A percentile compares a stretch with the other conserved stretches of the same genome.
phyloP scores from a whole-genome alignment of 148 eudicot species.

The Drosera capensis region DNA sequence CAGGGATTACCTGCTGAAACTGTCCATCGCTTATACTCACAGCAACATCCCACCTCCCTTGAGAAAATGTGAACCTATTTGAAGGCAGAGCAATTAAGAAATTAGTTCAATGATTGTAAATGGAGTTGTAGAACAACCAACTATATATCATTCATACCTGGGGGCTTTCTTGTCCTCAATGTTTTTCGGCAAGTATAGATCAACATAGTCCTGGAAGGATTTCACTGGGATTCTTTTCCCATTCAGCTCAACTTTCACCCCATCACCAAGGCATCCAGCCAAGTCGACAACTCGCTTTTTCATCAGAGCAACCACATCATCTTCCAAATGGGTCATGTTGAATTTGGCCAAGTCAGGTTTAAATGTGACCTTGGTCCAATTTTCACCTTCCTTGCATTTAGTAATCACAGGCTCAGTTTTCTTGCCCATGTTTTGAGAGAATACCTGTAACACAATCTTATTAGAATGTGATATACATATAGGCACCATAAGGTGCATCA shows the following conservation, averaged over 20 bases:
- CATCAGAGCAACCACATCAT: slow-evolving; percentile 87
- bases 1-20: slow-evolving; percentile 62
- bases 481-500: not conserved
- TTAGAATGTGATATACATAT: not conserved
- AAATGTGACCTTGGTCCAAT: slow-evolving; percentile 88
- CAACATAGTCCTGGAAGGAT: slow-evolving; percentile 56
- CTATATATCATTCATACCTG: slow-evolving; percentile 26
- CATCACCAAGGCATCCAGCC: slow-evolving; percentile 82
- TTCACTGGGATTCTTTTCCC: slow-evolving; percentile 48
- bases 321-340: slow-evolving; percentile 58
- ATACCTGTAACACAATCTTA: slow-evolving; percentile 32
- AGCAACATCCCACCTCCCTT: slow-evolving; percentile 65
- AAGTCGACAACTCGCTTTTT: slow-evolving; percentile 79
- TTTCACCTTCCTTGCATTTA: slow-evolving; percentile 61
- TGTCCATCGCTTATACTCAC: slow-evolving; percentile 66
- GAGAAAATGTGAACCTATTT: not conserved
- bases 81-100: too few species aligned
- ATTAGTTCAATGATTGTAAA: not conserved
- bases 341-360: slow-evolving; percentile 82
- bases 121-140: not conserved
- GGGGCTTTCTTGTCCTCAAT: slow-evolving; percentile 20
- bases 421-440: slow-evolving; percentile 55
- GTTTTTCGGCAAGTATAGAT: slow-evolving; percentile 39
- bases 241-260: slow-evolving; percentile 57
- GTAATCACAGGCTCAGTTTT: slow-evolving; percentile 51